Percentiles rank a stretch among this genome's conserved stretches.
These are phyloP conservation scores for Ambrosia trifida DNA, from an alignment of 129 eudicot genomes.

Conservation along the genomic window DNA sequence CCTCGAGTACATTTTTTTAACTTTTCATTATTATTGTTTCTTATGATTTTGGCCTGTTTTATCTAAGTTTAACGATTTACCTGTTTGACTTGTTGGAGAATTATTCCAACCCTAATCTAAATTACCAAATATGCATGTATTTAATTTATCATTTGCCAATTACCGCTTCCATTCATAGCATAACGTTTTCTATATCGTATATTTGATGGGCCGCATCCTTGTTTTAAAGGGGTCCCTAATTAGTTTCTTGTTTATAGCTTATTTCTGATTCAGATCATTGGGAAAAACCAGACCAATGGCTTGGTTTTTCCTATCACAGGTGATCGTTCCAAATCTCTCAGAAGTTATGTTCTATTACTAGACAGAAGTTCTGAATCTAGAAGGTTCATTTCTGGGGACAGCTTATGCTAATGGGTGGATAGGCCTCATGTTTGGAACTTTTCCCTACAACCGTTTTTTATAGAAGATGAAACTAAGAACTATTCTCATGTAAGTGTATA, in stretches of 20 bases:
- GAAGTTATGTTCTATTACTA: constrained; percentile 86
- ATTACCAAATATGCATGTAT: neutral
- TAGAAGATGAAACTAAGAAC: constrained; percentile 72
- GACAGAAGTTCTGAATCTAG: constrained; percentile 73
- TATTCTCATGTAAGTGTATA: constrained; percentile 68
- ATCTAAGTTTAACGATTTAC: neutral
- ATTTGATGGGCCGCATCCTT: neutral
- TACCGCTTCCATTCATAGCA: too few relatives aligned
- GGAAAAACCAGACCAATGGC: constrained; percentile 79
- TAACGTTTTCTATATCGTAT: neutral
- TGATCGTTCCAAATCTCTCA: constrained; percentile 81
- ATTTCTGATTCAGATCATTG: constrained; percentile 28
- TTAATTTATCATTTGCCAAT: neutral
- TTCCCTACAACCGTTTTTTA: constrained; percentile 68
- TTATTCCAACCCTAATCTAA: neutral
- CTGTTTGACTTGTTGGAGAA: neutral
- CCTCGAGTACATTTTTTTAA: constrained; percentile 51
- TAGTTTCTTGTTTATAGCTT: constrained; percentile 15
- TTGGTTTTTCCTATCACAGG: constrained; percentile 89
- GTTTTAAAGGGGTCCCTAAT: neutral
- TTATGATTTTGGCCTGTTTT: too few relatives aligned
- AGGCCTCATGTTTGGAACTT: constrained; percentile 93
- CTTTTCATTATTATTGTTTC: neutral
- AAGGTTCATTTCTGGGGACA: constrained; percentile 82
- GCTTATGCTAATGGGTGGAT: constrained; percentile 85